phyloP scores from a whole-genome alignment of 345 rosid species.

The Turritis glabra region DNA sequence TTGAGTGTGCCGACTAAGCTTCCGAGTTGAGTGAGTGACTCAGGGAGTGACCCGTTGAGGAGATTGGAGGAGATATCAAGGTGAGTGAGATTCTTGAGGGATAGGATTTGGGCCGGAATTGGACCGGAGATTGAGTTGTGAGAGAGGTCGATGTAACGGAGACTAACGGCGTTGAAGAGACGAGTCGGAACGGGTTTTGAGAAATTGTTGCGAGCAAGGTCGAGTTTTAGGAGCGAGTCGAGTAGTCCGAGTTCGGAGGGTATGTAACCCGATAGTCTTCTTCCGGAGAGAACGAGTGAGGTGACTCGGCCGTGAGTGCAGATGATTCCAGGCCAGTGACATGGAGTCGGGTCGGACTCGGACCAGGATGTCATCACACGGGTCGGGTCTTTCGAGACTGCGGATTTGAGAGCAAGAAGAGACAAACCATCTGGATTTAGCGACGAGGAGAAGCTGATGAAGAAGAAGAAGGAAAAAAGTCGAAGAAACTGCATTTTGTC shows the following conservation, averaged over 20 bases:
- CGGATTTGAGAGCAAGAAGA: constrained; percentile 85
- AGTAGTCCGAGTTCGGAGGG: constrained; percentile 86
- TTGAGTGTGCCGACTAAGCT: constrained; percentile 74
- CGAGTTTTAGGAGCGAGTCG: constrained; percentile 60
- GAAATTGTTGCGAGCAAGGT: constrained; percentile 66
- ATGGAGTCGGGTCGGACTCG: constrained; percentile 72
- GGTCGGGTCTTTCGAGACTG: constrained; percentile 66
- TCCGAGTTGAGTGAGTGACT: constrained; percentile 53
- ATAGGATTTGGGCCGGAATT: constrained; percentile 53
- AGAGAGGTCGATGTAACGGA: constrained; percentile 68
- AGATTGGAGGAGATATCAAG: constrained; percentile 72
- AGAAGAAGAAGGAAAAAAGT: constrained; percentile 21
- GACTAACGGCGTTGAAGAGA: constrained; percentile 58
- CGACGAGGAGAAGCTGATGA: constrained; percentile 35
- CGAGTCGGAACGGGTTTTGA: constrained; percentile 57
- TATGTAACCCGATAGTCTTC: constrained; percentile 66
- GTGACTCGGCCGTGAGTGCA: constrained; percentile 67
- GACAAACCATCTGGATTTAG: constrained; percentile 81
- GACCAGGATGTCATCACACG: constrained; percentile 61
- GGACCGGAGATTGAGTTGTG: constrained; percentile 70
- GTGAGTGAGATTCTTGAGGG: constrained; percentile 53
- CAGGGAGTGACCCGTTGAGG: constrained; percentile 76
- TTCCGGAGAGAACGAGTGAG: constrained; percentile 57
- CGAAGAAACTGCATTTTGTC: constrained; percentile 20
- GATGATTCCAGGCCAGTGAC: constrained; percentile 75